phyloP scores from a whole-genome alignment of 2,329 filamentous ascomycete species.

The Beauveria sp. region DNA sequence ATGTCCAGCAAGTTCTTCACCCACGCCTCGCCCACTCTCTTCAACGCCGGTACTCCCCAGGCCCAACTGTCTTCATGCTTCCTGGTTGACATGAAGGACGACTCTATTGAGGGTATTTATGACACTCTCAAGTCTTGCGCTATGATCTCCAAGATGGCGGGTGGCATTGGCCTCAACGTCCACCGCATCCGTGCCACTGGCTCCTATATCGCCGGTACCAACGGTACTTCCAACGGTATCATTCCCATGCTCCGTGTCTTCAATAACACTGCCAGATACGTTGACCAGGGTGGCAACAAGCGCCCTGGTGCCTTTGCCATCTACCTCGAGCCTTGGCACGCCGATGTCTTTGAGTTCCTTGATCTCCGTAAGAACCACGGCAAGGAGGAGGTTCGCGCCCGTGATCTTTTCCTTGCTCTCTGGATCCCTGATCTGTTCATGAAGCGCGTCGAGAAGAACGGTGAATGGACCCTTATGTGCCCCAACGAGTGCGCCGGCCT shows the following conservation, averaged over 20 bases:
- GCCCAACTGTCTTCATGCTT: conserved; percentile 97
- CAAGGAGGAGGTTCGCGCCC: conserved; percentile 94
- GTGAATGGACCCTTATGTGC: conserved; percentile 96
- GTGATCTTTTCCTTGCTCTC: conserved; percentile 93
- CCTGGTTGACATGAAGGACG: conserved; percentile 98
- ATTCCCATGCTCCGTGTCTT: conserved; percentile 97
- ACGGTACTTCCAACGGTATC: conserved; percentile 95
- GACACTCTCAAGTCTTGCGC: conserved; percentile 98
- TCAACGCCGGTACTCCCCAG: conserved; percentile 94
- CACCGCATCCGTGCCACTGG: conserved; percentile 96
- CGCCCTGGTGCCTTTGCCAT: conserved; percentile 97
- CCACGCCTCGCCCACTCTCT: conserved; percentile 93
- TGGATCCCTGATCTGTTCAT: conserved; percentile 99
- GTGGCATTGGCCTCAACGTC: conserved; percentile 92
- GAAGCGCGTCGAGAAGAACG: conserved; percentile 97
- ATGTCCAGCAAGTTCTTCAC: conserved; percentile 99
- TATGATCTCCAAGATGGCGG: conserved; percentile 99
- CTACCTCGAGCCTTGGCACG: conserved; percentile 98
- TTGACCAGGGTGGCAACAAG: conserved; percentile 99
- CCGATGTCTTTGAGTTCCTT: conserved; percentile 94
- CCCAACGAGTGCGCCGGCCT: conserved; percentile 93
- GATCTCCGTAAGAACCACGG: conserved; percentile 99
- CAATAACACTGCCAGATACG: conserved; percentile 98
- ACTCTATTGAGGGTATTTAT: conserved; percentile 98
- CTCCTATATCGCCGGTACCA: conserved; percentile 96